Evolutionary conservation across 768 basidiomycete genomes (phyloP).

Genomic region (Macrolepiota albuminosa): DNA sequence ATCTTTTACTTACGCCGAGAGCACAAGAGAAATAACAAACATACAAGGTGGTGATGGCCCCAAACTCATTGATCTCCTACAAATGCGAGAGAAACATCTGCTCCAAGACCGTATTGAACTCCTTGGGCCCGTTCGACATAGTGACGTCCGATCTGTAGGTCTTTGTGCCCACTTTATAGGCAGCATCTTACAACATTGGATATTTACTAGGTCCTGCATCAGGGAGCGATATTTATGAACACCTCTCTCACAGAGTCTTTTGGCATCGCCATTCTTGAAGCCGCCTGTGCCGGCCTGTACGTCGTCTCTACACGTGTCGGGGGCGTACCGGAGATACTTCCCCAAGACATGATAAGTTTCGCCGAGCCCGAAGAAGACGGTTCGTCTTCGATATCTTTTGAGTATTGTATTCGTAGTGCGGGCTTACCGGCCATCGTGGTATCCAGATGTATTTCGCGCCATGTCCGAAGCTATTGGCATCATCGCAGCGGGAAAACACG

Average conservation of each 20-base stretch:
- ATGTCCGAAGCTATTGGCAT: slow-evolving; percentile 75
- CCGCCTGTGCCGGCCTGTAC: slow-evolving; percentile 90
- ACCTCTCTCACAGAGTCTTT: slow-evolving; percentile 96
- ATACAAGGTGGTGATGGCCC: slow-evolving; percentile 86
- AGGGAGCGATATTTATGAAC: slow-evolving; percentile 90
- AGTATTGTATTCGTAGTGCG: not conserved
- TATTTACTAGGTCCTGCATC: slow-evolving; percentile 62
- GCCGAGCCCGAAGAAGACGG: slow-evolving; percentile 93
- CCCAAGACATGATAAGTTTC: slow-evolving; percentile 92
- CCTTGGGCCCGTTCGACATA: slow-evolving; percentile 74
- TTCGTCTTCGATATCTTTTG: slow-evolving; percentile 25
- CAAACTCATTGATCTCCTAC: slow-evolving; percentile 89
- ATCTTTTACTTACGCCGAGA: slow-evolving; percentile 10
- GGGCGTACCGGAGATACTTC: slow-evolving; percentile 93
- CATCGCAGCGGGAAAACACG: slow-evolving; percentile 62
- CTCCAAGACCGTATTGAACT: slow-evolving; percentile 92
- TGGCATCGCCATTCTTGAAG: slow-evolving; percentile 96
- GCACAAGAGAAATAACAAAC: not conserved
- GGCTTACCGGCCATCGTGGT: not conserved
- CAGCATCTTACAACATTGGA: not conserved
- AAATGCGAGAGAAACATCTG: slow-evolving; percentile 89
- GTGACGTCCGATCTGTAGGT: slow-evolving; percentile 78
- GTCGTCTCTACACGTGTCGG: slow-evolving; percentile 94
- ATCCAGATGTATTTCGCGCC: slow-evolving; percentile 76
- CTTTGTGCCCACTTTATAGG: too few species aligned